These are phyloP conservation scores for Triangularia setosa DNA, from an alignment of 2,329 filamentous ascomycete species.

Conservation along the genomic window DNA sequence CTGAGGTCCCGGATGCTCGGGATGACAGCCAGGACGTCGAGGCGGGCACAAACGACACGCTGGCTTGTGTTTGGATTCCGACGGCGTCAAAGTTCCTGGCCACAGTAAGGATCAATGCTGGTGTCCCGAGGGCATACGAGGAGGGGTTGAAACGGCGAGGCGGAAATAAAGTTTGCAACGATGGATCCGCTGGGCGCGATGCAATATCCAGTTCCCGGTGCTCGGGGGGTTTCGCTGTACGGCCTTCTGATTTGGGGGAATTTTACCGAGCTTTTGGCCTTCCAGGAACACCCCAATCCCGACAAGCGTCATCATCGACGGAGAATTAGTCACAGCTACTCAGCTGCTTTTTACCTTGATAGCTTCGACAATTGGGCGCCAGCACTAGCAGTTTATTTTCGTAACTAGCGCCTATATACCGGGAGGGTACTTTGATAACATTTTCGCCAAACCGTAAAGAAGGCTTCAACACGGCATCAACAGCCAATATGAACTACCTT, in stretches of 20 bases:
- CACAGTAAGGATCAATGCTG: not conserved
- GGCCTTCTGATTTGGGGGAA: slow-evolving; percentile 1
- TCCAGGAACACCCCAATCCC: not conserved
- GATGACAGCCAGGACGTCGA: not conserved
- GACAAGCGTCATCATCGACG: not conserved
- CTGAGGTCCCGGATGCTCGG: not conserved
- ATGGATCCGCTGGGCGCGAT: not conserved
- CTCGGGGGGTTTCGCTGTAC: not conserved
- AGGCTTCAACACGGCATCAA: not conserved
- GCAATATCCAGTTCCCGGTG: not conserved
- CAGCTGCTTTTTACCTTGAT: not conserved
- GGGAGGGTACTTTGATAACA: not conserved
- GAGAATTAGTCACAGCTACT: not conserved
- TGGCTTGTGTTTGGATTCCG: not conserved
- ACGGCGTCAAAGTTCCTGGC: not conserved
- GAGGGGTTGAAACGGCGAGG: not conserved
- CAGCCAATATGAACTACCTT: not conserved
- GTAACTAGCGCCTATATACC: not conserved
- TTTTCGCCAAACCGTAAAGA: not conserved
- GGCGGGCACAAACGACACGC: not conserved
- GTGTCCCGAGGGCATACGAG: not conserved
- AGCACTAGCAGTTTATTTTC: not conserved
- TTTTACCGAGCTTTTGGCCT: slow-evolving; percentile 12
- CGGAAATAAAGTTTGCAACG: slow-evolving; percentile 4
- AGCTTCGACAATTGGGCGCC: too few relatives aligned